Conservation (phyloP, 257 asterid species). For the Paraleonurus japonicus region DNA sequence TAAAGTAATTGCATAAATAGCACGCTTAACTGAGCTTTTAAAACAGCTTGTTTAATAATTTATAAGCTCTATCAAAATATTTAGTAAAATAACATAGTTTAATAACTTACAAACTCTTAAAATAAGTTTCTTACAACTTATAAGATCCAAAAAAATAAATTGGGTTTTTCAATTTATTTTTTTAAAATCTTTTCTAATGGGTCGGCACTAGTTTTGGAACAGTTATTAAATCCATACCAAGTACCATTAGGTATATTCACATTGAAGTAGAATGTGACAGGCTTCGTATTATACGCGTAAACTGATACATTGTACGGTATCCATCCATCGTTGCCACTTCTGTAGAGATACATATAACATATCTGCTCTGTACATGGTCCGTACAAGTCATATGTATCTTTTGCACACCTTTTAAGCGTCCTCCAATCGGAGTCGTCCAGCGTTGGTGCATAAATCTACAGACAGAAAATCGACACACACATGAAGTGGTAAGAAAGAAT, state of each 20-base stretch:
- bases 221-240: slow-evolving; percentile 77
- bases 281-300: slow-evolving; percentile 47
- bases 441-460: slow-evolving; percentile 75
- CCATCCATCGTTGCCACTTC: slow-evolving; percentile 95
- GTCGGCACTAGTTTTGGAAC: slow-evolving; percentile 37
- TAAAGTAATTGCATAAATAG: background rate
- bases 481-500: background rate
- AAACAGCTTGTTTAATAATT: too few species aligned
- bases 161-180: too few species aligned
- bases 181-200: too few species aligned
- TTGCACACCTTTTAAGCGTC: slow-evolving; percentile 71
- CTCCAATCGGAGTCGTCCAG: slow-evolving; percentile 61
- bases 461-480: background rate
- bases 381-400: slow-evolving; percentile 55
- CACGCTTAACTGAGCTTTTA: too few species aligned
- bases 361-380: slow-evolving; percentile 89
- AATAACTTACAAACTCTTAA: too few species aligned
- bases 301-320: slow-evolving; percentile 67
- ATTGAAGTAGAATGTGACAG: slow-evolving; percentile 59
- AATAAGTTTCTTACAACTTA: too few species aligned
- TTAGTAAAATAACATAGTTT: too few species aligned
- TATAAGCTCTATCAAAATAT: too few species aligned
- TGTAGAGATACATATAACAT: slow-evolving; percentile 80
- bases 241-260: slow-evolving; percentile 50
- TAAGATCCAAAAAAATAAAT: too few species aligned